A percentile compares a stretch with the other conserved stretches of the same genome.
Conservation (phyloP, 345 rosid genomes). For the Odontarrhena argentea region DNA sequence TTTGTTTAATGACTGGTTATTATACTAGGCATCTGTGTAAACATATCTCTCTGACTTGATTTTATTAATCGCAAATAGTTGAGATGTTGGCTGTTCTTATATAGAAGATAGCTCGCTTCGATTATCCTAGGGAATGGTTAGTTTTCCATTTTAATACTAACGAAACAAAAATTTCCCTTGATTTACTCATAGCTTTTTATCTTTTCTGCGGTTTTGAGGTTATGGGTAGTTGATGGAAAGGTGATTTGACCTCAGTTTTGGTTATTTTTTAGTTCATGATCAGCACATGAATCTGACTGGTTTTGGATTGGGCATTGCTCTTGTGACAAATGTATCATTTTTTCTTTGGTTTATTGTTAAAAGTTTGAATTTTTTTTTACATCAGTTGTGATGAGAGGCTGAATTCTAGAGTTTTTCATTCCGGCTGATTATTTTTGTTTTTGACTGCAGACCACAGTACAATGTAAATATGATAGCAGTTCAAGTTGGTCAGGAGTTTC, state of each 20-base stretch:
- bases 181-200: too few relatives aligned
- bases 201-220: too few relatives aligned
- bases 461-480: conserved; percentile 94
- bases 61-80: conserved; percentile 62
- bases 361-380: too few relatives aligned
- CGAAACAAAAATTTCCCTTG: conserved; percentile 9
- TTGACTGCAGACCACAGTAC: conserved; percentile 80
- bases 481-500: conserved; percentile 79
- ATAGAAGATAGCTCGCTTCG: conserved; percentile 90
- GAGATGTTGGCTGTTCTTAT: conserved; percentile 80
- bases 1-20: conserved; percentile 13
- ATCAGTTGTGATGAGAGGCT: too few relatives aligned
- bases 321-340: too few relatives aligned
- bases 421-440: conserved; percentile 17
- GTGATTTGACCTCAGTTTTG: too few relatives aligned
- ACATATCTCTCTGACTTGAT: conserved; percentile 17
- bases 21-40: background rate
- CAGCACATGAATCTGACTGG: too few relatives aligned
- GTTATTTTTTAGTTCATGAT: too few relatives aligned
- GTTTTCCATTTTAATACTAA: conserved; percentile 25
- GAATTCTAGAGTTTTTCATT: too few relatives aligned
- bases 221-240: too few relatives aligned
- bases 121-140: conserved; percentile 87
- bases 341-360: too few relatives aligned
- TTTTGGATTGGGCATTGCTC: too few relatives aligned